A percentile compares a stretch with the other conserved stretches of the same genome.
phyloP scores from a whole-genome alignment of 2,329 filamentous ascomycete genomes.

The Podosphaera xanthii region DNA sequence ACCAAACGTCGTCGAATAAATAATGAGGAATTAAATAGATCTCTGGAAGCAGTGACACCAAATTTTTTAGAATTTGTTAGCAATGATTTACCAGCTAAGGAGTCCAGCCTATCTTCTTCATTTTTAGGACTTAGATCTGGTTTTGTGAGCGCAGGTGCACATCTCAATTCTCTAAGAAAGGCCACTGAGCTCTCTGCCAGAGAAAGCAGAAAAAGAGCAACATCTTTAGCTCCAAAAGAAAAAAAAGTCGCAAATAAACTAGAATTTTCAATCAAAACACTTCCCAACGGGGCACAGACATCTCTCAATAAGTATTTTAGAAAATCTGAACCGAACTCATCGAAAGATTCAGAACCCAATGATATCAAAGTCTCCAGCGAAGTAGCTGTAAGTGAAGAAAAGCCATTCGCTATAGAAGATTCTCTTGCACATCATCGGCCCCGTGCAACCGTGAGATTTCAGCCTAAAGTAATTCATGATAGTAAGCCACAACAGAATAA shows the following conservation, averaged over 20 bases:
- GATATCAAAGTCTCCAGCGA: neutral
- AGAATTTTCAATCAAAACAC: neutral
- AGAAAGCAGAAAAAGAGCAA: neutral
- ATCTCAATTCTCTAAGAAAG: conserved; percentile 14
- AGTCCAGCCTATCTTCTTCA: conserved; percentile 39
- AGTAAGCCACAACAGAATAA: conserved; percentile 5
- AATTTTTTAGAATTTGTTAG: conserved; percentile 19
- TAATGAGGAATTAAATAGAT: conserved; percentile 4
- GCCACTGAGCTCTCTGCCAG: neutral
- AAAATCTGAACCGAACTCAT: conserved; percentile 6
- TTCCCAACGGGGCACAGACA: neutral
- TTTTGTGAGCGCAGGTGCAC: conserved; percentile 14
- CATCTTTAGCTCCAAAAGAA: neutral
- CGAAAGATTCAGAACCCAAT: neutral
- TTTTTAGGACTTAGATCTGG: conserved; percentile 5
- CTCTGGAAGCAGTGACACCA: conserved; percentile 4
- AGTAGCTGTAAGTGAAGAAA: neutral
- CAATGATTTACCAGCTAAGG: conserved; percentile 37
- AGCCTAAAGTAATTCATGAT: neutral
- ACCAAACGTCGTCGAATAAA: conserved; percentile 13
- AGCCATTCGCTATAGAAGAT: neutral
- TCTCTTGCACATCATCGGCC: neutral
- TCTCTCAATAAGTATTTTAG: neutral
- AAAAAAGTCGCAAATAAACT: neutral
- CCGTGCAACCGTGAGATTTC: neutral